phyloP scores from a whole-genome alignment of 331 rosid genomes.

The Malus hybrid region DNA sequence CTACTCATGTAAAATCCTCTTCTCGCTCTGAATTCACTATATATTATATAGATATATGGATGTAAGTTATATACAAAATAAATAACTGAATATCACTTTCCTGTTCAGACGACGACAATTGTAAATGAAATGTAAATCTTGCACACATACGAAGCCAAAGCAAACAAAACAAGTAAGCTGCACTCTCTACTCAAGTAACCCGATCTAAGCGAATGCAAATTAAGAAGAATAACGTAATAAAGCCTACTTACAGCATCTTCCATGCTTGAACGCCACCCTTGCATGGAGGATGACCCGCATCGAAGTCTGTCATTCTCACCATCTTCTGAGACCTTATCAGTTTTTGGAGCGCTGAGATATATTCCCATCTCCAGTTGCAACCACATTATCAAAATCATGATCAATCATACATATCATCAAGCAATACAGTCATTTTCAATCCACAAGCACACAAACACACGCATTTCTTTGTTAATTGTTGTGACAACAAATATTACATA shows the following conservation, averaged over 20 bases:
- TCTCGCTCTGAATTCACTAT: background rate
- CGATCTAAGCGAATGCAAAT: background rate
- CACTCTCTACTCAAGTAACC: background rate
- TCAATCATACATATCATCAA: background rate
- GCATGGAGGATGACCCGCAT: constrained; percentile 85
- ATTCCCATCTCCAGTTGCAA: constrained; percentile 61
- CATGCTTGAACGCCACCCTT: constrained; percentile 98
- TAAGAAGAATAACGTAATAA: background rate
- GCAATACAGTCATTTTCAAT: background rate
- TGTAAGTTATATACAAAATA: background rate
- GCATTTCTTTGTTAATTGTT: no score
- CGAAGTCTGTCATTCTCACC: constrained; percentile 72
- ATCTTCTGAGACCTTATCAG: constrained; percentile 87
- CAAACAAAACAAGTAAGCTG: no score
- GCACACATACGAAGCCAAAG: no score
- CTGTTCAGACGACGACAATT: background rate
- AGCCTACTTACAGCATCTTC: constrained; percentile 71
- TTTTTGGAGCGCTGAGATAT: constrained; percentile 84
- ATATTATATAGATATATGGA: background rate
- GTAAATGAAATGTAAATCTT: background rate
- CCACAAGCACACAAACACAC: background rate
- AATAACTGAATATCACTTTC: background rate
- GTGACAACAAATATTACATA: background rate
- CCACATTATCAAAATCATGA: background rate
- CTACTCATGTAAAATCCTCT: background rate